These are phyloP conservation scores for Sporisorium iseilematis-ciliati DNA, from an alignment of 1,284 basidiomycete species.

Conservation along the genomic window DNA sequence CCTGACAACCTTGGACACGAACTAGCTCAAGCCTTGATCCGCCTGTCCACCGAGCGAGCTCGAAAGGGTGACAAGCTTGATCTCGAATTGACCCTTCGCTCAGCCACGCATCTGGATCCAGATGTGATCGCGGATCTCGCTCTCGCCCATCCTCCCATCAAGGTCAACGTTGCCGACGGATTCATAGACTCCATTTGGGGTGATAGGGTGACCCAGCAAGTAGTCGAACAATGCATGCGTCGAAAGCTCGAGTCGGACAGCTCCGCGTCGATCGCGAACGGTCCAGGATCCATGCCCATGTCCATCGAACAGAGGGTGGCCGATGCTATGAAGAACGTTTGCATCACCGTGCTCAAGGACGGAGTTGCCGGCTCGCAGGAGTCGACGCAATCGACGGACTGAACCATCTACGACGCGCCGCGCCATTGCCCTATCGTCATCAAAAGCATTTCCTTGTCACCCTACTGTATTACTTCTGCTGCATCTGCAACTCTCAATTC, in stretches of 20 bases:
- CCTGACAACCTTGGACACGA: constrained; percentile 18
- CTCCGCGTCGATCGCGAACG: neutral
- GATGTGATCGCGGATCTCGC: constrained; percentile 18
- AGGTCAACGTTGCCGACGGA: constrained; percentile 41
- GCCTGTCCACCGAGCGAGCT: neutral
- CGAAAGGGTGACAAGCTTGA: no score
- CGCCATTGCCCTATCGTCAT: no score
- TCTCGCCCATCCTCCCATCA: constrained; percentile 18
- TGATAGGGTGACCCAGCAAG: constrained; percentile 19
- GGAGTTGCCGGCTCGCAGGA: constrained; percentile 31
- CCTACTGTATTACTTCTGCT: constrained; percentile 14
- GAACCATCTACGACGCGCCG: no score
- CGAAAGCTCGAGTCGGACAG: constrained; percentile 5
- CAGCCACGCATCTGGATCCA: constrained; percentile 23
- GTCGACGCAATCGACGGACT: neutral
- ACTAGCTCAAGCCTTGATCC: constrained; percentile 22
- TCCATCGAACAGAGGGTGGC: constrained; percentile 21
- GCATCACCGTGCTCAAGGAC: constrained; percentile 19
- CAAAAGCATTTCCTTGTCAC: neutral
- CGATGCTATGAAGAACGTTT: constrained; percentile 23
- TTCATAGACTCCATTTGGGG: constrained; percentile 46
- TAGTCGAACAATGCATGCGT: constrained; percentile 28
- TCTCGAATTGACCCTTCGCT: constrained; percentile 21
- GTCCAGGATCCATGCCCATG: constrained; percentile 17
- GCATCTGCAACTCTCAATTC: constrained; percentile 1